A percentile compares a stretch with the other conserved stretches of the same genome.
Conservation (phyloP, 2,329 filamentous ascomycete genomes). For the Anthostomella pinea region DNA sequence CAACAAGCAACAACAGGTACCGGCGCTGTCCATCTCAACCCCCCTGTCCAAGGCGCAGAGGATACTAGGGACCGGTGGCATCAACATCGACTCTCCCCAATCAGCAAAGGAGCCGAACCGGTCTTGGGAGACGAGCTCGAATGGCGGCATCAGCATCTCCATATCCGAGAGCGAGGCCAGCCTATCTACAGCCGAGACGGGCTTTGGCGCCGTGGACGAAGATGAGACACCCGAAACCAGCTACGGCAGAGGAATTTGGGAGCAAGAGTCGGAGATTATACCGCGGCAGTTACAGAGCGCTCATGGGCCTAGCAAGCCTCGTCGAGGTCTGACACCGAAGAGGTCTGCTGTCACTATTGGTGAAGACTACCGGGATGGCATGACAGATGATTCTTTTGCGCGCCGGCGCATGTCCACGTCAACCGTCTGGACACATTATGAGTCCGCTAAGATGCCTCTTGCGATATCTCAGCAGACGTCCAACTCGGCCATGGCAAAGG, state of each 20-base stretch:
- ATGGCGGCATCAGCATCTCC: constrained; percentile 43
- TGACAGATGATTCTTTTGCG: constrained; percentile 43
- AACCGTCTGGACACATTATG: constrained; percentile 56
- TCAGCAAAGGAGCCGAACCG: constrained; percentile 16
- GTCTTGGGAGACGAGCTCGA: constrained; percentile 44
- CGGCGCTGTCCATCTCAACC: constrained; percentile 29
- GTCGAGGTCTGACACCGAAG: constrained; percentile 18
- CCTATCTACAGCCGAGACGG: constrained; percentile 28
- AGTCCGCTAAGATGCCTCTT: constrained; percentile 53
- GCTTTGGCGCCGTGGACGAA: constrained; percentile 25
- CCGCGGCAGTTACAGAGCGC: constrained; percentile 32
- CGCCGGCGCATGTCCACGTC: constrained; percentile 51
- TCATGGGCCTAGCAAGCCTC: constrained; percentile 12
- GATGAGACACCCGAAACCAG: constrained; percentile 23
- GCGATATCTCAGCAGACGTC: constrained; percentile 60
- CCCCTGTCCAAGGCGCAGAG: constrained; percentile 51
- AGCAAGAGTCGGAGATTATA: constrained; percentile 46
- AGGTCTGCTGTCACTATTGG: constrained; percentile 26
- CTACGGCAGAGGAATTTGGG: constrained; percentile 37
- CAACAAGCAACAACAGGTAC: constrained; percentile 38
- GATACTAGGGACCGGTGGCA: constrained; percentile 45
- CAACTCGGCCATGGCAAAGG: constrained; percentile 56
- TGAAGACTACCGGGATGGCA: constrained; percentile 24
- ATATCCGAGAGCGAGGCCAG: constrained; percentile 41
- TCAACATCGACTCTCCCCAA: constrained; percentile 39